Percentiles rank a stretch among this genome's conserved stretches.
These are phyloP conservation scores for Micromonas commoda DNA, from an alignment of 139 green algal species.

Conservation along the genomic window DNA sequence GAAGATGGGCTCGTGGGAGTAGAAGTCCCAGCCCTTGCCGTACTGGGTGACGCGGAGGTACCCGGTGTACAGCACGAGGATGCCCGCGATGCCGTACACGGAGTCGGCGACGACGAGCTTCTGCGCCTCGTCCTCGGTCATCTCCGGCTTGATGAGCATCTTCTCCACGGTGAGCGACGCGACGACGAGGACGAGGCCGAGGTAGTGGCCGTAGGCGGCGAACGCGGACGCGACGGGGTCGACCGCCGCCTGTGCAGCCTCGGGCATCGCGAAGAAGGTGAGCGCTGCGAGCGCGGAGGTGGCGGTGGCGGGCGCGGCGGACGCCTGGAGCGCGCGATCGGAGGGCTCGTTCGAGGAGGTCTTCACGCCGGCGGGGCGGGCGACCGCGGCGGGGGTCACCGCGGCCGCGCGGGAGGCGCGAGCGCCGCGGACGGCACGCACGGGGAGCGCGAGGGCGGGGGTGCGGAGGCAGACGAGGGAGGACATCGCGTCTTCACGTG, in stretches of 20 bases:
- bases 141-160: conserved; percentile 8
- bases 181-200: conserved; percentile 1
- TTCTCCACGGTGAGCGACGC: conserved; percentile 5
- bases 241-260: neutral
- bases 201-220: conserved; percentile 29
- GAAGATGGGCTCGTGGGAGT: conserved; percentile 28
- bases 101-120: conserved; percentile 16
- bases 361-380: neutral
- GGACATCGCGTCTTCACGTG: too few species aligned
- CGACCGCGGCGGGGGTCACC: neutral
- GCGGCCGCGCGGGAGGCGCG: conserved; percentile 1
- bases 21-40: conserved; percentile 33
- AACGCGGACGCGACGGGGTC: conserved; percentile 9
- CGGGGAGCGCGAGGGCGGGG: neutral
- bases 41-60: conserved; percentile 27
- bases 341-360: neutral
- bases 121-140: conserved; percentile 5
- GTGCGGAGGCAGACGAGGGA: neutral
- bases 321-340: neutral
- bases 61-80: conserved; percentile 21
- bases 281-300: neutral
- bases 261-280: neutral
- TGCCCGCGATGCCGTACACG: conserved; percentile 27
- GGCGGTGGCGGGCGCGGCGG: neutral
- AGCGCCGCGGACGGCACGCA: neutral